A percentile compares a stretch with the other conserved stretches of the same genome.
Evolutionary conservation across 257 asterid species (phyloP).

Genomic region (Petrea volubilis): DNA sequence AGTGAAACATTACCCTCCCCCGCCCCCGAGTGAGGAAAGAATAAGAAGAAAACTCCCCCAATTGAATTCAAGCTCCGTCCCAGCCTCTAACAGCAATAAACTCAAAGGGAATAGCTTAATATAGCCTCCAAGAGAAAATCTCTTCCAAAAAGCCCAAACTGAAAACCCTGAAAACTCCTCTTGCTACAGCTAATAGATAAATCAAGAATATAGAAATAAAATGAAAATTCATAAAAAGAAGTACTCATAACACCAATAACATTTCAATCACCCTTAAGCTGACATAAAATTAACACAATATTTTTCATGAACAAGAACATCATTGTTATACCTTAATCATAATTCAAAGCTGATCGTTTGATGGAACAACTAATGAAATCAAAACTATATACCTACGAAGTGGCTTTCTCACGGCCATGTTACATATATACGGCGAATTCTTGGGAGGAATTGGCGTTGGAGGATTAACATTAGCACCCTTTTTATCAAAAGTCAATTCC

Average conservation of each 20-base stretch:
- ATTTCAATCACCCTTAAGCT: not conserved
- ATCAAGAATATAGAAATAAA: not conserved
- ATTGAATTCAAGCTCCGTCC: too few relatives aligned
- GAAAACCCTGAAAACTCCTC: not conserved
- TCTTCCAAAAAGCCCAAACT: not conserved
- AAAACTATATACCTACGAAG: constrained; percentile 59
- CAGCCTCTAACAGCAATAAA: not conserved
- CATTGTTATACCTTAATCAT: not conserved
- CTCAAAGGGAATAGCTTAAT: not conserved
- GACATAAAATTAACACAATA: not conserved
- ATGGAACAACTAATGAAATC: not conserved
- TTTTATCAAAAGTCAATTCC: constrained; percentile 65
- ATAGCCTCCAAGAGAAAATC: not conserved
- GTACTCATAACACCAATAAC: not conserved
- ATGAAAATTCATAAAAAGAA: not conserved
- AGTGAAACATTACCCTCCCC: too few relatives aligned
- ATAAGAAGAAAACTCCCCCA: too few relatives aligned
- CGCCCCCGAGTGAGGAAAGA: too few relatives aligned
- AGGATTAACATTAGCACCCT: constrained; percentile 77
- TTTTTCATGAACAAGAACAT: not conserved
- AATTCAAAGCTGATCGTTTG: not conserved
- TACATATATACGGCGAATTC: constrained; percentile 81
- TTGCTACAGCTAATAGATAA: not conserved
- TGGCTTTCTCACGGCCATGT: constrained; percentile 85
- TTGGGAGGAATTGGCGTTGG: constrained; percentile 87